Evolutionary conservation across 495 filamentous ascomycete genomes (phyloP).

Genomic region (Aspergillus bridgeri): DNA sequence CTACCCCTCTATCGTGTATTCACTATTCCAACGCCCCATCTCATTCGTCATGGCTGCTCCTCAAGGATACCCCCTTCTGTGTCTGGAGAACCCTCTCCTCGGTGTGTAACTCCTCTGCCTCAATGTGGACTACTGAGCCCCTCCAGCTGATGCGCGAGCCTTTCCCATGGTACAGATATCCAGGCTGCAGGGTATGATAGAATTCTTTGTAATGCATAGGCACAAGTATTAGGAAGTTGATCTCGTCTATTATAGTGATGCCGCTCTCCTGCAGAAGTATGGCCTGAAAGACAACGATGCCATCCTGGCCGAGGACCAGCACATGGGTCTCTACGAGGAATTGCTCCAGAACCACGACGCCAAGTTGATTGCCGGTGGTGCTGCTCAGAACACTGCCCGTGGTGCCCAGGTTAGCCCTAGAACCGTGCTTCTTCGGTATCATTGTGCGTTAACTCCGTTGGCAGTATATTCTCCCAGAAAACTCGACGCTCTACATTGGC

Average conservation of each 20-base stretch:
- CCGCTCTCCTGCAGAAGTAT: constrained; percentile 85
- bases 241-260: constrained; percentile 38
- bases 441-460: not conserved
- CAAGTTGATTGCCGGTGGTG: constrained; percentile 93
- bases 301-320: constrained; percentile 91
- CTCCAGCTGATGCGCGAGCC: not conserved
- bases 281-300: constrained; percentile 92
- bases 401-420: constrained; percentile 67
- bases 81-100: constrained; percentile 94
- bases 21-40: constrained; percentile 7
- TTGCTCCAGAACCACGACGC: constrained; percentile 80
- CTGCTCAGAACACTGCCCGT: constrained; percentile 96
- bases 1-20: no score
- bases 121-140: constrained; percentile 2
- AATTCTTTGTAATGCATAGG: not conserved
- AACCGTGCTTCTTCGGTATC: not conserved
- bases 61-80: constrained; percentile 79
- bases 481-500: constrained; percentile 88
- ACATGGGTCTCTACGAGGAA: constrained; percentile 86
- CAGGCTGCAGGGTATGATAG: constrained; percentile 69
- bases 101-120: constrained; percentile 51
- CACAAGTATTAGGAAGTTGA: not conserved
- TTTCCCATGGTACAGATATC: constrained; percentile 61
- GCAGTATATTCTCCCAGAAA: constrained; percentile 83
- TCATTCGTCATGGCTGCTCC: constrained; percentile 59